phyloP scores from a whole-genome alignment of 2,329 filamentous ascomycete species.

The Exophiala calicioides region DNA sequence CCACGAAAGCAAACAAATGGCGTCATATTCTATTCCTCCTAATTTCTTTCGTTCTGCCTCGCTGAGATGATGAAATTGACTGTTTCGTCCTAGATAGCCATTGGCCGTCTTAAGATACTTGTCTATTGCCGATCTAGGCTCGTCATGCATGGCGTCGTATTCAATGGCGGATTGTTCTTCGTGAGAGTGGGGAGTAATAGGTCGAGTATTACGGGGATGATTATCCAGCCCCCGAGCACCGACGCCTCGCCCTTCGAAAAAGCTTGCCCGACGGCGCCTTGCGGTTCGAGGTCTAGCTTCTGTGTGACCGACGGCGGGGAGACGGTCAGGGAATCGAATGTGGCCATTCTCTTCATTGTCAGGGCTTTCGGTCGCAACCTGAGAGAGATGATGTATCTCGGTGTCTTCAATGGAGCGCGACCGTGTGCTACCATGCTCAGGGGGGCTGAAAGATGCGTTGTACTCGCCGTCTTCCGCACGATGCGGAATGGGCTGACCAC shows the following conservation, averaged over 20 bases:
- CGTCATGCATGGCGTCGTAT: not conserved
- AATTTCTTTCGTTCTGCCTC: conserved; percentile 43
- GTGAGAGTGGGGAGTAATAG: not conserved
- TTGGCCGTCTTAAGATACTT: conserved; percentile 28
- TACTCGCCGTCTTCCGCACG: not conserved
- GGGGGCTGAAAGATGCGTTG: not conserved
- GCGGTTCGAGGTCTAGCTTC: conserved; percentile 4
- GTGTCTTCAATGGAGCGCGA: not conserved
- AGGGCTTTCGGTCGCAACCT: not conserved
- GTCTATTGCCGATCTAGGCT: conserved; percentile 9
- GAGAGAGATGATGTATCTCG: not conserved
- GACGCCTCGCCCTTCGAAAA: conserved; percentile 27
- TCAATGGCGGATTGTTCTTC: conserved; percentile 6
- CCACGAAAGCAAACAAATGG: conserved; percentile 32
- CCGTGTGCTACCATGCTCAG: not conserved
- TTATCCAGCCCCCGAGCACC: conserved; percentile 21
- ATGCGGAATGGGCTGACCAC: conserved; percentile 18
- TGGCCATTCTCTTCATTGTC: conserved; percentile 6
- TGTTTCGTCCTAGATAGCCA: conserved; percentile 47
- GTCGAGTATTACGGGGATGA: conserved; percentile 25
- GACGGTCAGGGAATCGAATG: conserved; percentile 18
- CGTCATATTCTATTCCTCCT: conserved; percentile 50
- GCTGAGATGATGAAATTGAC: conserved; percentile 50
- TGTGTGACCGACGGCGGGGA: conserved; percentile 9
- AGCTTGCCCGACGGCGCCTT: conserved; percentile 13